Evolutionary conservation across 495 filamentous ascomycete species (phyloP), one percentile per base, ranked within the genome.

Genomic region (Daldinia decipiens): DNA sequence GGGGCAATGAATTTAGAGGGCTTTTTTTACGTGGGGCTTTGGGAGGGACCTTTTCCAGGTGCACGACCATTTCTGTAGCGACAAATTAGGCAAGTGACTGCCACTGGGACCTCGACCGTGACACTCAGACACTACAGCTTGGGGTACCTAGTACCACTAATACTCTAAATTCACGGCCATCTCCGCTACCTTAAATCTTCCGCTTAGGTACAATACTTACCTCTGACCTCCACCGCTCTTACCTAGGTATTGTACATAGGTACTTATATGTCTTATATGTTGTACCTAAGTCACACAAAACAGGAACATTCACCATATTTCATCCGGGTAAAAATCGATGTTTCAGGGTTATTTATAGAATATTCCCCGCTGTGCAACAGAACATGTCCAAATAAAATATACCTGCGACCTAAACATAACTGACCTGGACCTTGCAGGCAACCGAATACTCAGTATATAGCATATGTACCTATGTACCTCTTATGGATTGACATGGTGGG

Each of bases 21-120:
- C 19, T 55, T 36, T 65, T 61, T 61, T 59, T 59, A 65, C 67
- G 67, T 70, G 67, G 67, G 67, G 67, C 62, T 38, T 29, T 50
- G 15, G 15, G 61, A 65, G 60, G 60, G 60, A 47, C 24, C 24
- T 47, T 52, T 52, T 26, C 29, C 47, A 60, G 64, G 64, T 26
- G 55, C 13, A 29, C 27, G 17, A 29, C 12, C 39, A 2, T n/a
- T 32, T 29, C 38, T 67, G 36, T 47, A 62, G 27, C 13, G 32
- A 62, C 58, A 43, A 66, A 66, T 66, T 71, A 71, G 62, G 68
- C 62, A 71, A 66, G 58, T 66, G 40, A 36, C 15, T 57, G 9
- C 43, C 43, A 47, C 19, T 47, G 7, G 57, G 45, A 26, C 51
- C 51, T 68, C 29, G 34, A 50, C 39, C 17, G 65, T 47, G 19